Base-by-base conservation (phyloP, 2,329 filamentous ascomycete species). In the Claviceps pusilla region DNA sequence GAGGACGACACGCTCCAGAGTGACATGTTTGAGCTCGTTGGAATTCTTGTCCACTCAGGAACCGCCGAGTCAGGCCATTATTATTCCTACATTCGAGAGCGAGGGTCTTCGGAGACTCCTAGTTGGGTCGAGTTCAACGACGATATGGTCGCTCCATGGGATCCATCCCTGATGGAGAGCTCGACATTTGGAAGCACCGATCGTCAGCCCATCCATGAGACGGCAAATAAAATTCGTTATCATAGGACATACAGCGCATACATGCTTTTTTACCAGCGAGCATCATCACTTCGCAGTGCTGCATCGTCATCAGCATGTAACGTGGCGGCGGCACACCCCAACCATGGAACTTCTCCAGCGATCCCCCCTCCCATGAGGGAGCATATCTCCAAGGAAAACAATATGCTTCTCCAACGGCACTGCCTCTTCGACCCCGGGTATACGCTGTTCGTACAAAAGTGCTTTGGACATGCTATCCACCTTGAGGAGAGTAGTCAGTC, bases 31-130 rank as follows among this genome's bases (percentile, higher is more conserved):
- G 89, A 96, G 67, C 77, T 98, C 3, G 90, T 95, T n/a, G 93
- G 93, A 3, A 82, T 98, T 48, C 80, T 98, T 19, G 89, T 98
- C 1, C 93, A 98, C 66, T 86, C 87, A 14, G 93, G 93, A 16
- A 95, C 87, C 3, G 89, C 91, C 12, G 89, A 96, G 64, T 91
- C 89, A 33, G 93, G 93, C 0, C 93, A 98, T 67, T 98, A 98
- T 70, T 97, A 96, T 69, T 97, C 91, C 0, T 97, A 89, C 66
- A 89, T 94, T 58, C 86, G 89, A 53, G 86, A 95, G 66, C 79
- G 89, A 19, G 82, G 87, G 24, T 74, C 71, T 16, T 69, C 67
- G 14, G 66, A 70, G 39, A 66, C 66, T 4, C 71, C 72, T 11
- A 71, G 72, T 5, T 98, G 93, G 93, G 77, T 95, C 10, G 88